These are phyloP conservation scores for Linderniella brevidens DNA, from an alignment of 257 asterid genomes.

Conservation along the genomic window DNA sequence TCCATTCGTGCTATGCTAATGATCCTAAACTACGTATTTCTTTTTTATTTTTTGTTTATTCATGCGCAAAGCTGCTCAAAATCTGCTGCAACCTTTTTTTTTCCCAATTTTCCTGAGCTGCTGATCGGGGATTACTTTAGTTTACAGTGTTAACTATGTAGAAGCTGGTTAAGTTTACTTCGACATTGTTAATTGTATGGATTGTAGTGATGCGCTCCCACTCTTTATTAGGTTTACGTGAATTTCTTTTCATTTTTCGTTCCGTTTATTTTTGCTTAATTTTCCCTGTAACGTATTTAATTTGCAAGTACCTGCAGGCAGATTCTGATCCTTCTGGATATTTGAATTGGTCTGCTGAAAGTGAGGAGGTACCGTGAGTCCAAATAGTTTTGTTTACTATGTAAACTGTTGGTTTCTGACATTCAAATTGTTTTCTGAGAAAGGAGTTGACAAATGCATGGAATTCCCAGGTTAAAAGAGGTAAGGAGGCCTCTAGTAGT, in stretches of 20 bases:
- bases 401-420: slow-evolving; percentile 10
- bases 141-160: too few species aligned
- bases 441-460: slow-evolving; percentile 19
- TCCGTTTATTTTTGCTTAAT: slow-evolving; percentile 8
- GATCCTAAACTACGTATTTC: not conserved
- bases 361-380: slow-evolving; percentile 23
- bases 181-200: too few species aligned
- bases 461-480: slow-evolving; percentile 17
- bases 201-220: too few species aligned
- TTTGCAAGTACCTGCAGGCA: slow-evolving; percentile 19
- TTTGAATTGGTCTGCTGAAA: slow-evolving; percentile 19
- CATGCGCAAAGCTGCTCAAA: too few species aligned
- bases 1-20: not conserved
- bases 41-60: too few species aligned
- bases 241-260: slow-evolving; percentile 2
- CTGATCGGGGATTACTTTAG: too few species aligned
- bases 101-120: too few species aligned
- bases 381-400: slow-evolving; percentile 4
- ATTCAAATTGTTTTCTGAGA: slow-evolving; percentile 13
- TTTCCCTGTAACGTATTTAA: slow-evolving; percentile 4
- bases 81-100: not conserved
- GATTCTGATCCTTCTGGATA: slow-evolving; percentile 33
- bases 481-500: slow-evolving; percentile 9
- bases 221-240: not conserved
- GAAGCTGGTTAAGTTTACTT: too few species aligned